These are phyloP conservation scores for Fusarium sp. DNA, from an alignment of 2,329 filamentous ascomycete genomes.

Conservation along the genomic window DNA sequence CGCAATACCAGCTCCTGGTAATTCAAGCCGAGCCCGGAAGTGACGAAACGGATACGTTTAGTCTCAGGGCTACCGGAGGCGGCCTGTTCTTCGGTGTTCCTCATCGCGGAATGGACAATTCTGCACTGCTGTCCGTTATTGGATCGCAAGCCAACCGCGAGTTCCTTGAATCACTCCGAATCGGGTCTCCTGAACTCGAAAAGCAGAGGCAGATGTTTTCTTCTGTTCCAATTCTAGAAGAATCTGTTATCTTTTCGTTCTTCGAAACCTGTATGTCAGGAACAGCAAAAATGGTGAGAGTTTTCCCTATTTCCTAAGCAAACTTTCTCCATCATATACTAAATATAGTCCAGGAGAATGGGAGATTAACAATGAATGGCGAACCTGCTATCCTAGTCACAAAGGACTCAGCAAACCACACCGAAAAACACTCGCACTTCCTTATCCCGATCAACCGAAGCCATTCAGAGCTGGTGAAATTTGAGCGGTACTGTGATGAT, in stretches of 20 bases:
- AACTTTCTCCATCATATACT: background rate
- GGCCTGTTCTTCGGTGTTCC: background rate
- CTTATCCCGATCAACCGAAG: background rate
- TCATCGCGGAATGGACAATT: background rate
- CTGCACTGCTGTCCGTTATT: background rate
- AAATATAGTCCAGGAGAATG: background rate
- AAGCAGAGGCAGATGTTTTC: background rate
- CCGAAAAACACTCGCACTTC: background rate
- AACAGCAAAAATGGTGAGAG: background rate
- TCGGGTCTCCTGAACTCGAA: background rate
- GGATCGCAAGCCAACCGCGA: background rate
- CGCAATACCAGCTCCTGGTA: background rate
- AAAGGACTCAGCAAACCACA: background rate
- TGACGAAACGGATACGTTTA: background rate
- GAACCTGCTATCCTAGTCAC: background rate
- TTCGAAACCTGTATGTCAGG: background rate
- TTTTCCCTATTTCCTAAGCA: background rate
- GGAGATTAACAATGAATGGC: background rate
- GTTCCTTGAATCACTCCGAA: background rate
- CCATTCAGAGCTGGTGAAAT: background rate
- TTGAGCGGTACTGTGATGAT: background rate
- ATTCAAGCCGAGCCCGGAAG: background rate
- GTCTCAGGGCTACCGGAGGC: background rate
- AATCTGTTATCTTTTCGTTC: background rate
- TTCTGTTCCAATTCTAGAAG: background rate